Evolutionary conservation across 2,329 filamentous ascomycete genomes (phyloP), one percentile per base, ranked within the genome.

Genomic region (Diplodia scrobiculata): DNA sequence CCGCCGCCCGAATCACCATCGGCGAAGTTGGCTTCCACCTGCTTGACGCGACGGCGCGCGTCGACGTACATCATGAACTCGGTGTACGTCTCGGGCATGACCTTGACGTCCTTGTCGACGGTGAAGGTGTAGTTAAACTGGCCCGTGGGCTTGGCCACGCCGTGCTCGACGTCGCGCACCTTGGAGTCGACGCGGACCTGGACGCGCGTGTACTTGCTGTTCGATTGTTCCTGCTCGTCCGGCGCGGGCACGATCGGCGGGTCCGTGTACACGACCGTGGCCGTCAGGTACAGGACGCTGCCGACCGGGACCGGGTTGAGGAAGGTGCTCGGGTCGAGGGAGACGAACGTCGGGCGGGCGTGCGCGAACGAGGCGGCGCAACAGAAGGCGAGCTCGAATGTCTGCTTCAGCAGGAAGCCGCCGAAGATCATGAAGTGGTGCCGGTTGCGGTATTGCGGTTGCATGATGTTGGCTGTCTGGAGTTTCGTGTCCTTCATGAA

Each of bases 361-460:
- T 90, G 88, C 0, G 89, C 86, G 73, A 91, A 90, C 9, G 86
- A 86, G 1, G 89, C 88, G 0, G 88, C 89, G 72, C 88, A 90
- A 74, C 88, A 91, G 77, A 91, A 92, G 1, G 89, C 89, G 6
- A 91, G 82, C 76, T 92, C 89, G 71, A 91, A 91, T 0, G 88
- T 89, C 72, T 90, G 87, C 73, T 90, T 90, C 11, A 92, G 81
- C 11, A 91, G 83, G 73, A 89, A 91, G 14, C 89, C 89, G 62
- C 89, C 89, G 71, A 91, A 92, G 65, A 92, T 90, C 89, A 91
- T 91, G 75, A 89, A 90, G 71, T 89, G 87, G 75, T 91, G 88
- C 1, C 87, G 78, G 75, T 89, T 89, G 55, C 87, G 84, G 74
- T 87, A 85, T 75, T 90, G 88, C 0, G 89, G 89, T 73, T 91